Conservation (phyloP, 768 basidiomycete genomes). For the Clavaria fumosa region DNA sequence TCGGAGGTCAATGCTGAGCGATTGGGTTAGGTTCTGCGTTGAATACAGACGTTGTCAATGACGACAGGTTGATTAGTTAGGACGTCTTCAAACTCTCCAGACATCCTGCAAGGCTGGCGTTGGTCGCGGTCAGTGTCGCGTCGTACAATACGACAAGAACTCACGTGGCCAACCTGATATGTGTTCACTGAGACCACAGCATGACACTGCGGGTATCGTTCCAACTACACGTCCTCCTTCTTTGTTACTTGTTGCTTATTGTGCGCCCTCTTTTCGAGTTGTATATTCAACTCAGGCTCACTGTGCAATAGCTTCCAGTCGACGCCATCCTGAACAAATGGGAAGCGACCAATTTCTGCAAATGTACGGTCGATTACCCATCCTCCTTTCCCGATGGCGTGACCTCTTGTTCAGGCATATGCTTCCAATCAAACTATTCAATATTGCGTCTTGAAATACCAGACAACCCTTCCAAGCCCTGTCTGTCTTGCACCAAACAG, state of each 20-base stretch:
- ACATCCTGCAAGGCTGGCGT: conserved; percentile 30
- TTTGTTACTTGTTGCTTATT: conserved; percentile 12
- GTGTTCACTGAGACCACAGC: background rate
- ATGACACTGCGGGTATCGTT: background rate
- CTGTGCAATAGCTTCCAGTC: conserved; percentile 16
- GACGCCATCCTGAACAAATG: conserved; percentile 47
- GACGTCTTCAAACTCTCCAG: conserved; percentile 81
- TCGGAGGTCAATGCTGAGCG: conserved; percentile 15
- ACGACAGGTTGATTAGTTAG: conserved; percentile 98
- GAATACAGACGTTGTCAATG: conserved; percentile 79
- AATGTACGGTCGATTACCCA: conserved; percentile 36
- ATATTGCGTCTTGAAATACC: conserved; percentile 71
- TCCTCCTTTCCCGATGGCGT: conserved; percentile 3
- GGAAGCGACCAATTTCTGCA: conserved; percentile 86
- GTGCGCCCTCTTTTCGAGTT: conserved; percentile 10
- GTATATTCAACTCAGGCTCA: background rate
- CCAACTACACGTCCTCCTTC: conserved; percentile 2
- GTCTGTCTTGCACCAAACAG: conserved; percentile 84
- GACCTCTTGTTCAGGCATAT: conserved; percentile 50
- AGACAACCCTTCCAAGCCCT: conserved; percentile 78
- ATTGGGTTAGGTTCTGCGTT: conserved; percentile 8
- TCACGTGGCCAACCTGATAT: background rate
- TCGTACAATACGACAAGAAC: background rate
- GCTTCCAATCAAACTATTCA: conserved; percentile 75
- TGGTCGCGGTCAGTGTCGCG: background rate